Conservation (phyloP, 139 green algal species). For the Chlorella vulgaris region DNA sequence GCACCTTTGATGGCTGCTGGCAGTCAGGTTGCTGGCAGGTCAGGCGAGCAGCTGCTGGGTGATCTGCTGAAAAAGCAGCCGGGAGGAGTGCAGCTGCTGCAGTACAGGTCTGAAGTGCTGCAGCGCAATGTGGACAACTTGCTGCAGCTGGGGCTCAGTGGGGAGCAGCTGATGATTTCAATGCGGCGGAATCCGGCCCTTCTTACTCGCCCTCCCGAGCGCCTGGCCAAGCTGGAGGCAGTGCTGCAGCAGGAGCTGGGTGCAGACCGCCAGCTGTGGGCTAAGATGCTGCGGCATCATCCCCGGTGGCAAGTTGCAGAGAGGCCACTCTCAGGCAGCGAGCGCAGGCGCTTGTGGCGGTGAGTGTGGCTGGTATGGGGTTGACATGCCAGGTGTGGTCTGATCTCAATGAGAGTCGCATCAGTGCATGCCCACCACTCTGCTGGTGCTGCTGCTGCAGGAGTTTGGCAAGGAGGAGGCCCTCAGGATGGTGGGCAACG, state of each 20-base stretch:
- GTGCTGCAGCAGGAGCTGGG: conserved; percentile 20
- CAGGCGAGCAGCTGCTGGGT: conserved; percentile 3
- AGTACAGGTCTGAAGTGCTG: background rate
- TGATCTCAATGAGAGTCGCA: background rate
- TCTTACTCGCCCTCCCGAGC: background rate
- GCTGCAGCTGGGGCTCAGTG: background rate
- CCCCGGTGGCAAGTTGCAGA: background rate
- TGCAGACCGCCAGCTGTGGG: background rate
- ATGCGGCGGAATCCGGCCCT: background rate
- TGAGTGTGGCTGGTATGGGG: background rate
- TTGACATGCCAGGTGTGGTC: background rate
- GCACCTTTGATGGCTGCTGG: background rate
- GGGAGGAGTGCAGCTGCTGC: background rate
- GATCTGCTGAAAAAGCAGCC: background rate
- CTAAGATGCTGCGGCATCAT: background rate
- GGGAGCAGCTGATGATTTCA: background rate
- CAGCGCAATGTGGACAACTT: background rate
- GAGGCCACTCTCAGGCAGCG: background rate
- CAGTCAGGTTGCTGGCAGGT: background rate
- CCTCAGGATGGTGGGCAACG: background rate
- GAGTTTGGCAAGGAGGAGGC: background rate
- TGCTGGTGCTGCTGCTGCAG: background rate
- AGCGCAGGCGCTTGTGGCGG: no score
- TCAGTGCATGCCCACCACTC: background rate
- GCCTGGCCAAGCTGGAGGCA: background rate